Evolutionary conservation across 306 rosid genomes (phyloP).

Genomic region (Neltuma alba): DNA sequence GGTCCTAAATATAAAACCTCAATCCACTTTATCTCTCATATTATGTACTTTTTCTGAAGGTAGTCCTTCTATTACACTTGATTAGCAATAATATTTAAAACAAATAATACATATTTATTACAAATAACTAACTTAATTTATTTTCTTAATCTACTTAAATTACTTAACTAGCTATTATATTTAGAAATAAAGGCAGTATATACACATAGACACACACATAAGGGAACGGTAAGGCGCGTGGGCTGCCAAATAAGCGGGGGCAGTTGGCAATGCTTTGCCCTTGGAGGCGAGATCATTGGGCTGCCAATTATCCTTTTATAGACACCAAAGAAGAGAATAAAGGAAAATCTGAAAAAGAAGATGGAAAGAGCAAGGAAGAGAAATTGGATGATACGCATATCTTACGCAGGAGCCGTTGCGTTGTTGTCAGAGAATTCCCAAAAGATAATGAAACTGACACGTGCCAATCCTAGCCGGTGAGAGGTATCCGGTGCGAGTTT

Average conservation of each 20-base stretch:
- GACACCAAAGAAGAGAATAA: neutral
- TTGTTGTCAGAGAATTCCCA: conserved; percentile 19
- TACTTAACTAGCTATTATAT: too few species aligned
- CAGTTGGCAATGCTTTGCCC: neutral
- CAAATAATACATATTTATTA: too few species aligned
- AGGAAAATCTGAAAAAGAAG: neutral
- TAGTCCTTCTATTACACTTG: too few species aligned
- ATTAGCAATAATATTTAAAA: too few species aligned
- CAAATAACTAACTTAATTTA: too few species aligned
- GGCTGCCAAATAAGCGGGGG: neutral
- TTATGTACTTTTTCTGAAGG: too few species aligned
- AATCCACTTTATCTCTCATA: too few species aligned
- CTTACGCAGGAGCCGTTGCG: neutral
- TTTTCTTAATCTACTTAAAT: too few species aligned
- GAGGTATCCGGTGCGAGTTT: neutral
- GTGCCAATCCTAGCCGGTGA: neutral
- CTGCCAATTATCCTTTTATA: too few species aligned
- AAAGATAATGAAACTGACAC: conserved; percentile 39
- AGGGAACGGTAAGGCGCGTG: neutral
- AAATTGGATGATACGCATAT: neutral
- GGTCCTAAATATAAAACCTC: too few species aligned
- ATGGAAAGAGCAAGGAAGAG: neutral
- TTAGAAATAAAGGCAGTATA: too few species aligned
- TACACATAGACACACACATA: too few species aligned
- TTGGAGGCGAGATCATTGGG: neutral